Conservation (phyloP, 768 basidiomycete genomes). For the Coprinopsis cinerea region DNA sequence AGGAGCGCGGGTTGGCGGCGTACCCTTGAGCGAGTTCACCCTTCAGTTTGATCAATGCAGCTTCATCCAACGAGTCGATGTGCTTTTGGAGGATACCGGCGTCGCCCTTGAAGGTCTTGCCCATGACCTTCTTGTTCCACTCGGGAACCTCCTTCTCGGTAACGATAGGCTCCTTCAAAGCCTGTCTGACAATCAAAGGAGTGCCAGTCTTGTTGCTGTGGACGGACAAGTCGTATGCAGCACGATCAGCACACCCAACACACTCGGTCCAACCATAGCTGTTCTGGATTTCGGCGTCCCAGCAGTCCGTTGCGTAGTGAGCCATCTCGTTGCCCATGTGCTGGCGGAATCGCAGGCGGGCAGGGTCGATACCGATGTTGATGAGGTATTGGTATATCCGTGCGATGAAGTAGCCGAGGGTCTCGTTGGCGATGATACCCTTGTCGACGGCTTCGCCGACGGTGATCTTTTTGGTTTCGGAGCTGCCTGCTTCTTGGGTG, state of each 20-base stretch:
- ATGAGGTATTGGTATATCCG: constrained; percentile 85
- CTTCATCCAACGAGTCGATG: constrained; percentile 63
- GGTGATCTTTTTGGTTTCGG: constrained; percentile 55
- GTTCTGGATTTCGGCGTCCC: constrained; percentile 98
- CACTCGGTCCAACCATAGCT: constrained; percentile 95
- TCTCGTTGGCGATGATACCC: constrained; percentile 92
- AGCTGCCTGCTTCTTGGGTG: constrained; percentile 74
- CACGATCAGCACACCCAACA: constrained; percentile 97
- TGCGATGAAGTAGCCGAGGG: constrained; percentile 94
- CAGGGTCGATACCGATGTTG: constrained; percentile 85
- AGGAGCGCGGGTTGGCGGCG: constrained; percentile 18
- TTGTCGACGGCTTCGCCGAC: constrained; percentile 86
- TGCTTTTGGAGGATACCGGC: constrained; percentile 58
- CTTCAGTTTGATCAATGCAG: constrained; percentile 58
- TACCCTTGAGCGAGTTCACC: constrained; percentile 72
- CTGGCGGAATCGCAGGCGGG: constrained; percentile 86
- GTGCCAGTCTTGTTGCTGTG: constrained; percentile 82
- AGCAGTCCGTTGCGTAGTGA: constrained; percentile 98
- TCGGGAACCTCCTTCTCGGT: constrained; percentile 74
- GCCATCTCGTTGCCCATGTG: constrained; percentile 99
- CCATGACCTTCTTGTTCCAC: constrained; percentile 84
- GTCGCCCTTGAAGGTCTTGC: constrained; percentile 85
- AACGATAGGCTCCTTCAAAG: constrained; percentile 78
- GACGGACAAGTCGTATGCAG: constrained; percentile 92
- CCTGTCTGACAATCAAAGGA: constrained; percentile 80